These are phyloP conservation scores for Termitomyces sp. DNA, from an alignment of 768 basidiomycete genomes.

Conservation along the genomic window DNA sequence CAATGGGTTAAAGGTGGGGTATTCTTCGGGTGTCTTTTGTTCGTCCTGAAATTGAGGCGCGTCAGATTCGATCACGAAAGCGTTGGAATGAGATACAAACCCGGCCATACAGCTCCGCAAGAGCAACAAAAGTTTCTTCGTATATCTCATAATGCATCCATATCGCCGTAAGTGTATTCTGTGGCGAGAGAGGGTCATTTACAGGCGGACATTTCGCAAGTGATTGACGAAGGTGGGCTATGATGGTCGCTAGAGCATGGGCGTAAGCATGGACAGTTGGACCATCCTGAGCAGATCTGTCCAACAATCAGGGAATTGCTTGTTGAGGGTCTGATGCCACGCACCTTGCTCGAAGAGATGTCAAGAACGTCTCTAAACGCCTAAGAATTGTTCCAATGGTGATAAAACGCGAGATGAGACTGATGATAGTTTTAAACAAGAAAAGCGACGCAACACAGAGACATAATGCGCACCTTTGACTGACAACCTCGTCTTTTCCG, in stretches of 20 bases:
- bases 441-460: background rate
- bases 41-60: constrained; percentile 27
- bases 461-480: constrained; percentile 45
- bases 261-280: constrained; percentile 66
- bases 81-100: constrained; percentile 37
- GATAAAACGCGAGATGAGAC: constrained; percentile 61
- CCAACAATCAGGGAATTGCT: constrained; percentile 6
- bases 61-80: constrained; percentile 3
- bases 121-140: constrained; percentile 48
- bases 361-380: constrained; percentile 58
- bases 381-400: constrained; percentile 67
- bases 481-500: constrained; percentile 56
- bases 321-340: constrained; percentile 3
- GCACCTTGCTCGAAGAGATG: constrained; percentile 49
- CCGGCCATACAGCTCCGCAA: constrained; percentile 58
- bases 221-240: constrained; percentile 48
- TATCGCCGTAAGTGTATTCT: constrained; percentile 35
- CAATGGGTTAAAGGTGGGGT: constrained; percentile 41
- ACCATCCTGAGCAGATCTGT: constrained; percentile 44
- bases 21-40: constrained; percentile 33
- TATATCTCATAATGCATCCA: constrained; percentile 52
- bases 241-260: constrained; percentile 58
- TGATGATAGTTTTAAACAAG: constrained; percentile 23
- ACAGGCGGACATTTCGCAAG: constrained; percentile 42
- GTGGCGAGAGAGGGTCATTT: constrained; percentile 18